Evolutionary conservation across 805 yeast species (phyloP), one percentile per base, ranked within the genome.

Genomic region (Lipomyces mesembrius): DNA sequence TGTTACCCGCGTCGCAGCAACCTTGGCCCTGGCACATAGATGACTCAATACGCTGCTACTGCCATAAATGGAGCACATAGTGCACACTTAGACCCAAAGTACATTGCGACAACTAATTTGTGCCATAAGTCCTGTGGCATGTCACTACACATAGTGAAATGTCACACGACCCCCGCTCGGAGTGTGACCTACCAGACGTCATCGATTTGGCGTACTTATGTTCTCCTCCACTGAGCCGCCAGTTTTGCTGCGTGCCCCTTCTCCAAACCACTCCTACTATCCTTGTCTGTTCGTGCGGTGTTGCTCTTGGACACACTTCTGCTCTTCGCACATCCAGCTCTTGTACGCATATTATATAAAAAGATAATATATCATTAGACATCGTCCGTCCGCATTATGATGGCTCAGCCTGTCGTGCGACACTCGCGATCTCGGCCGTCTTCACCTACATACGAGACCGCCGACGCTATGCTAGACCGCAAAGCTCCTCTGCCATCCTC

Each of bases 121-220:
- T 8, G 22, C 20, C 49, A 43, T 43, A 43, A n/a, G 2, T 12
- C 49, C 20, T 1, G 11, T 22, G 0, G 3, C 6, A 1, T 4
- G 8, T 3, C 22, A 17, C 22, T 43, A n/a, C 49, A 6, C 49
- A 17, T 43, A n/a, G 49, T 8, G 55, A 9, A 52, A 52, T 52
- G 55, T 52, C 55, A 52, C 55, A 52, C 55, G 55, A 52, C 55
- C 55, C 55, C 55, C 29, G 55, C 55, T 22, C 34, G 55, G 27
- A 25, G 49, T 43, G 49, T 43, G 49, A 43, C 49, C 49, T 43
- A 1, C 49, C 49, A 43, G 49, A 43, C 49, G 49, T 43, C 49
- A 43, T 43, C 49, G 49, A n/a, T n/a, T 17, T 43, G 49, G 49
- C 49, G 22, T 6, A 43, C 49, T 43, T 43, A 6, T 43, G 20